Evolutionary conservation across 352 stramenopile species (phyloP), one percentile per base, ranked within the genome.

Genomic region (Globisporangium nodosum): DNA sequence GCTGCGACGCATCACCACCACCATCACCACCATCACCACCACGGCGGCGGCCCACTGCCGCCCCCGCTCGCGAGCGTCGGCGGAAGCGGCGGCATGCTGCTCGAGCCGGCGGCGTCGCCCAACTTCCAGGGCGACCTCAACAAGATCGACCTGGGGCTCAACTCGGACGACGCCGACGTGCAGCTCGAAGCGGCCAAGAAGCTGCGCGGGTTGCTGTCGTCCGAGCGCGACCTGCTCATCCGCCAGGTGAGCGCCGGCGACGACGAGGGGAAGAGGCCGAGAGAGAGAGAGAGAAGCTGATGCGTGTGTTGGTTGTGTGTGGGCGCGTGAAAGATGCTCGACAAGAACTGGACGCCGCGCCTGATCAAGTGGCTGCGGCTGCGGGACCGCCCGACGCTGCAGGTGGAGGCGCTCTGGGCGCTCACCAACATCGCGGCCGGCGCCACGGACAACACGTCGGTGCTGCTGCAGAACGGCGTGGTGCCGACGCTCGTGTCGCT

Each of bases 361-460:
- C 59, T 94, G 31, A 92, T 94, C 66, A 90, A 91, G 63, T 94
- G 83, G 83, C 68, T 94, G 58, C 71, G 81, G 42, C 66, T 92
- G 40, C 70, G 82, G 8, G 85, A 94, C 62, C 79, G 79, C 51
- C 83, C 82, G 51, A 90, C 82, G 53, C 64, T 96, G 20, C 88
- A 97, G 73, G 86, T 97, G 24, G 96, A 98, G 72, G 90, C 94
- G 54, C 71, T 98, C 15, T 97, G 96, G 87, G 90, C 92, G 31
- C 75, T 98, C 15, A 98, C 94, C 7, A 98, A 98, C 72, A 98
- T 98, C 68, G 92, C 96, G 5, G 89, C 87, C 0, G 90, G 90
- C 37, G 86, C 86, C 5, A 96, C 87, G 43, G 90, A 97, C 62
- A 94, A 97, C 69, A 96, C 90, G 49, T 90, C 91, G 21, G 80